Percentiles rank a stretch among this genome's conserved stretches.
phyloP scores from a whole-genome alignment of 139 green algal genomes.

The Astrephomene gubernaculifera region DNA sequence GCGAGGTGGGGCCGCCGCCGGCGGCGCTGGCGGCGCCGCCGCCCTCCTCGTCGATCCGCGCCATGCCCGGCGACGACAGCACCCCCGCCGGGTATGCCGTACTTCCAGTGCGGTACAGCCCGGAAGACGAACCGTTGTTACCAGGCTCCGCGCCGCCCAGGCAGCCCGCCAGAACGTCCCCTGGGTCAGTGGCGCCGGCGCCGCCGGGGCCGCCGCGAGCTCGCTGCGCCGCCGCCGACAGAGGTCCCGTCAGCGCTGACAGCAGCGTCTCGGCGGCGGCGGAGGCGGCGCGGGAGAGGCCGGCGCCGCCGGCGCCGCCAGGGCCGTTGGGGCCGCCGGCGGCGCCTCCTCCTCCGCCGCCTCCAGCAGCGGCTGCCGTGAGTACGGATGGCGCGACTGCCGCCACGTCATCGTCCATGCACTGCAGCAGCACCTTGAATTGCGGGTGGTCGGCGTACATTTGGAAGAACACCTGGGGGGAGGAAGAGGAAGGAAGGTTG shows the following conservation, averaged over 20 bases:
- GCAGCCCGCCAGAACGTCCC: slow-evolving; percentile 1
- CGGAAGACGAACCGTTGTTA: neutral
- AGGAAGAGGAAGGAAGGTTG: neutral
- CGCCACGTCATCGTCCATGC: slow-evolving; percentile 60
- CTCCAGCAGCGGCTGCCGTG: neutral
- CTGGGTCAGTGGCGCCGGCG: neutral
- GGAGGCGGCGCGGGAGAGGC: slow-evolving; percentile 25
- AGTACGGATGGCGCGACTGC: slow-evolving; percentile 17
- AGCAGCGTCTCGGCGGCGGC: slow-evolving; percentile 27
- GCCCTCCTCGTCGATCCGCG: slow-evolving; percentile 40
- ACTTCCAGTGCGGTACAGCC: slow-evolving; percentile 28
- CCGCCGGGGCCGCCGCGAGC: neutral
- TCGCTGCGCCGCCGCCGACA: neutral
- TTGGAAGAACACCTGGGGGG: slow-evolving; percentile 40
- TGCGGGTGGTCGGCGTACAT: slow-evolving; percentile 72
- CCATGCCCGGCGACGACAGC: slow-evolving; percentile 5
- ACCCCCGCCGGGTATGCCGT: neutral
- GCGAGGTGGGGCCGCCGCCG: slow-evolving; percentile 12
- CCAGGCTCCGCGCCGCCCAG: neutral
- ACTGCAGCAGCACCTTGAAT: slow-evolving; percentile 71
- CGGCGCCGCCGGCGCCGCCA: neutral
- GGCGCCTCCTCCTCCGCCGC: neutral
- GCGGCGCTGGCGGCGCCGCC: neutral
- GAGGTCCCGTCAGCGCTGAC: slow-evolving; percentile 3
- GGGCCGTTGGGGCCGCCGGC: neutral